These are phyloP conservation scores for Scheffersomyces stipitis DNA, from an alignment of 805 yeast genomes.

Conservation along the genomic window DNA sequence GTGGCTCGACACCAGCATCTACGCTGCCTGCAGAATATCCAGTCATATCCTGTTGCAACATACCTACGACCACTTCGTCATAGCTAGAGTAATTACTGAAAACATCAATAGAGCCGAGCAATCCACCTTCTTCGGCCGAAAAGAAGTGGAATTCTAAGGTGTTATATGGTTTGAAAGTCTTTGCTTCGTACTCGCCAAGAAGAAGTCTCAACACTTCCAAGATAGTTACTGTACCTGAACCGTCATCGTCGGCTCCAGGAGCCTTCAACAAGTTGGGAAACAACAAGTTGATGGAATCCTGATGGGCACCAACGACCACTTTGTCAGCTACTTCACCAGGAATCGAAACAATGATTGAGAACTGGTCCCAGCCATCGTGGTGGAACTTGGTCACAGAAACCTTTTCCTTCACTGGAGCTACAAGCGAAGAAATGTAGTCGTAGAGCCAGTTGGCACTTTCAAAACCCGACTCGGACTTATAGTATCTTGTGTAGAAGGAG, in stretches of 20 bases:
- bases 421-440: constrained; percentile 45
- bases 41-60: constrained; percentile 96
- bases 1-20: constrained; percentile 54
- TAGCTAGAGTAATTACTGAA: constrained; percentile 52
- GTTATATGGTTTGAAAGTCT: constrained; percentile 56
- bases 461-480: constrained; percentile 67
- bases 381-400: constrained; percentile 47
- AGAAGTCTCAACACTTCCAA: constrained; percentile 73
- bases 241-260: constrained; percentile 96
- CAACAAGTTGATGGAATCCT: constrained; percentile 76
- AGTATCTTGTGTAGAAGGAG: constrained; percentile 73
- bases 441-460: constrained; percentile 72
- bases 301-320: constrained; percentile 86
- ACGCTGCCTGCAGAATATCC: constrained; percentile 62
- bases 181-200: constrained; percentile 30
- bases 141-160: constrained; percentile 92
- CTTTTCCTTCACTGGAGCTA: constrained; percentile 20
- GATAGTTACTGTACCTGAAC: constrained; percentile 80
- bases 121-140: constrained; percentile 93
- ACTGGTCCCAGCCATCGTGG: constrained; percentile 77
- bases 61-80: constrained; percentile 62
- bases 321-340: constrained; percentile 48
- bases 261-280: constrained; percentile 69
- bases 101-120: constrained; percentile 81
- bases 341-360: constrained; percentile 67